Percentiles rank a stretch among this genome's conserved stretches.
phyloP scores from a whole-genome alignment of 2,329 filamentous ascomycete species.

The Lasiodiplodia sp. region DNA sequence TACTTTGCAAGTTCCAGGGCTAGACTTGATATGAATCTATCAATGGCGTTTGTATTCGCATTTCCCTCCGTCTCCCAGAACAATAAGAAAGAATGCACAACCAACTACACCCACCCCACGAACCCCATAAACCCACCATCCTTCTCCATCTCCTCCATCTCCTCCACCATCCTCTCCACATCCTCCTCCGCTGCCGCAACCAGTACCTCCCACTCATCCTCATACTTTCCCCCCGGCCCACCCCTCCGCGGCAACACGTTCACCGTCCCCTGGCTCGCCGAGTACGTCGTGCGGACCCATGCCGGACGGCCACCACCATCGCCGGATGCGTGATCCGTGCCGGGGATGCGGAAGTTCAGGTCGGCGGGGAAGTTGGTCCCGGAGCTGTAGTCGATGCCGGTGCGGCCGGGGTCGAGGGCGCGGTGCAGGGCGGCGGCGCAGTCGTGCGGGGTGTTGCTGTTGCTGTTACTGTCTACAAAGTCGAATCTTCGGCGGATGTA shows the following conservation, averaged over 20 bases:
- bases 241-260: constrained; percentile 10
- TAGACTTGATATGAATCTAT: too few species aligned
- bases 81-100: neutral
- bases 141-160: neutral
- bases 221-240: neutral
- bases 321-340: neutral
- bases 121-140: neutral
- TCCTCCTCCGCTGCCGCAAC: neutral
- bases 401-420: neutral
- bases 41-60: too few species aligned
- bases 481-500: neutral
- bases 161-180: neutral
- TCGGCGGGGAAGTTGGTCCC: constrained; percentile 15
- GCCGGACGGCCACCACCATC: neutral
- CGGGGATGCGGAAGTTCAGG: constrained; percentile 9
- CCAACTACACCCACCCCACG: neutral
- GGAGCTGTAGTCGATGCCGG: constrained; percentile 21
- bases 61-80: too few species aligned
- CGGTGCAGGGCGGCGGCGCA: neutral
- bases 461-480: neutral
- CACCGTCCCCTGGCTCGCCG: neutral
- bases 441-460: neutral
- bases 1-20: too few species aligned
- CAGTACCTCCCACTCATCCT: neutral
- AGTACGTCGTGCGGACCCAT: constrained; percentile 18